Conservation (phyloP, 352 stramenopile species). For the Phytophthora constricta region DNA sequence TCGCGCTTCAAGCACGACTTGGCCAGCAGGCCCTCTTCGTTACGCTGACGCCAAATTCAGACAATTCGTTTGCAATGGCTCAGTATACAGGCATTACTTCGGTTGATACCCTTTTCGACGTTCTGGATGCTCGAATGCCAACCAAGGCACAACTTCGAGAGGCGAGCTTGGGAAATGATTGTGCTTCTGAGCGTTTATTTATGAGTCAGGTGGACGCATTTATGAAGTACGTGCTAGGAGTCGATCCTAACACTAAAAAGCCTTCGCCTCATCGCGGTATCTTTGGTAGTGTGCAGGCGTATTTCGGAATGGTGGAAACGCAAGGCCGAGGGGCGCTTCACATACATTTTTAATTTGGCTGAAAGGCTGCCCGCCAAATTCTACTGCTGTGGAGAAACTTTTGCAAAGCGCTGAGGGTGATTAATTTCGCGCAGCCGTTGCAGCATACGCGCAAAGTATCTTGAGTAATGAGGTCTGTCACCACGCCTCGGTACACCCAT, state of each 20-base stretch:
- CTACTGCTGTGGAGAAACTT: not conserved
- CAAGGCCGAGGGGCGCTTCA: no score
- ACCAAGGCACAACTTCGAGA: constrained; percentile 6
- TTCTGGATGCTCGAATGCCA: not conserved
- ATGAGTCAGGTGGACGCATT: constrained; percentile 12
- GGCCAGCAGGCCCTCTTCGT: no score
- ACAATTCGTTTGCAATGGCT: no score
- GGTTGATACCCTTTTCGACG: no score
- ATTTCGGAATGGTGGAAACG: no score
- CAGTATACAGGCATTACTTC: no score
- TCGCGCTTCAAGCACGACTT: no score
- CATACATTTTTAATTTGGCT: no score
- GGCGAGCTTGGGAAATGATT: constrained; percentile 5
- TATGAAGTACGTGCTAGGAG: constrained; percentile 4
- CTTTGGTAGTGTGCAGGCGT: constrained; percentile 11
- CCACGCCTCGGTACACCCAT: no score
- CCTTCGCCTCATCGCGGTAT: not conserved
- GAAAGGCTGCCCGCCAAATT: not conserved
- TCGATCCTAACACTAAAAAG: constrained; percentile 1
- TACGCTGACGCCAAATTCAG: no score
- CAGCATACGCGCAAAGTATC: constrained; percentile 1
- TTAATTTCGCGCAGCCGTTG: not conserved
- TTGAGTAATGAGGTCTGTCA: not conserved
- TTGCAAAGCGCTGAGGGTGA: not conserved
- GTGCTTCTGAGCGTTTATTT: constrained; percentile 7